Evolutionary conservation across 306 rosid genomes (phyloP), one percentile per base, ranked within the genome.

Genomic region (Glycine latifolia): DNA sequence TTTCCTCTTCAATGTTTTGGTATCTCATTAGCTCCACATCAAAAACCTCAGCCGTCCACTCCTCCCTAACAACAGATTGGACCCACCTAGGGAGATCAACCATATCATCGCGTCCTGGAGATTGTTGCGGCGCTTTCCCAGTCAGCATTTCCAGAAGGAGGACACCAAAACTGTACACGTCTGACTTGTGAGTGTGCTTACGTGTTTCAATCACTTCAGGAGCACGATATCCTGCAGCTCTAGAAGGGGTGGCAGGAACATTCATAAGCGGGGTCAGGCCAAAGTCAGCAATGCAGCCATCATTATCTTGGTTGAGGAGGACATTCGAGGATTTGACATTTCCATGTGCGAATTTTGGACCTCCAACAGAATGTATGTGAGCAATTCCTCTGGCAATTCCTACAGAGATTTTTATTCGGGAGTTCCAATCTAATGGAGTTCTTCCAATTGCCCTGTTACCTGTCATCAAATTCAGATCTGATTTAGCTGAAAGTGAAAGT

Each of bases 81-180:
- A 94, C 98, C 98, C 98, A 94, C 74, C 98, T 89, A 1, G 98
- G 98, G 75, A 94, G 98, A 88, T 94, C 98, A 77, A 88, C 98
- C 93, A 89, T 89, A 53, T 94, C 98, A 13, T 94, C 98, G 2
- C 97, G 96, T 17, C 89, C 90, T 0, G 98, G 98, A 46, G 98
- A 94, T 79, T 84, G 91, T 60, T 90, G 91, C 3, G 97, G 98
- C 14, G 97, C 97, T 82, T 94, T 94, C 66, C 98, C 98, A 0
- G 98, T 94, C 74, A 94, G 86, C 98, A 94, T 94, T 86, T 94
- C 98, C 12, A 94, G 88, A 46, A 94, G 92, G 59, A 94, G 89
- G 61, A 94, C 98, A 0, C 98, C 98, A 3, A 91, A 94, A 86
- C 98, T 90, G 79, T 94, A 94, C 49, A 92, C 98, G 63, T 94